These are phyloP conservation scores for Monosporozyma siamensis DNA, from an alignment of 805 yeast species.

Conservation along the genomic window DNA sequence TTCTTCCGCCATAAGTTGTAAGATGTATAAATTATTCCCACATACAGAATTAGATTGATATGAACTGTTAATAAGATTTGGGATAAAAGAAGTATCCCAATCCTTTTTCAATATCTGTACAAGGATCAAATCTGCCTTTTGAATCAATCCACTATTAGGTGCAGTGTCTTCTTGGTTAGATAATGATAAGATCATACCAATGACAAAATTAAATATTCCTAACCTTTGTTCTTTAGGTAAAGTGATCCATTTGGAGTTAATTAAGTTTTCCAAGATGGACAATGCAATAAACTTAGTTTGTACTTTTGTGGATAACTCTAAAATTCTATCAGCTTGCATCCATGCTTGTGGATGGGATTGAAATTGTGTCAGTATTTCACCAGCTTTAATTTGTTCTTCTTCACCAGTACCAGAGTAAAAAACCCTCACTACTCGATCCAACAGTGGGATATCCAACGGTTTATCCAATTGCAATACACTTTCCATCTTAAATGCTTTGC, in stretches of 20 bases:
- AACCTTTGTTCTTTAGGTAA: constrained; percentile 76
- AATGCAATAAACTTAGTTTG: constrained; percentile 88
- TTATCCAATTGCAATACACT: constrained; percentile 70
- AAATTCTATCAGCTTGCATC: constrained; percentile 81
- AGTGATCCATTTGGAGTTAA: constrained; percentile 84
- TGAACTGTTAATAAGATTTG: constrained; percentile 78
- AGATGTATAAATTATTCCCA: constrained; percentile 89
- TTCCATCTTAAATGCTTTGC: constrained; percentile 31
- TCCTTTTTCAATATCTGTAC: constrained; percentile 92
- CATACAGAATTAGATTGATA: constrained; percentile 82
- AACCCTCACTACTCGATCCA: constrained; percentile 76
- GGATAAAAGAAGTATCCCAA: constrained; percentile 93
- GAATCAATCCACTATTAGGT: constrained; percentile 56
- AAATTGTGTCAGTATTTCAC: constrained; percentile 60
- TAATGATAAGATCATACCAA: constrained; percentile 81
- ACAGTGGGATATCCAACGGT: constrained; percentile 65
- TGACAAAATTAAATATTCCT: constrained; percentile 87
- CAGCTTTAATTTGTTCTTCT: constrained; percentile 58
- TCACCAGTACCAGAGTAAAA: constrained; percentile 70
- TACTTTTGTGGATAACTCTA: constrained; percentile 62
- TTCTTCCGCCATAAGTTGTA: constrained; percentile 81
- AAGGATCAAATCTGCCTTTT: constrained; percentile 84
- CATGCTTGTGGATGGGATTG: constrained; percentile 90
- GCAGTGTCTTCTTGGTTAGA: constrained; percentile 59
- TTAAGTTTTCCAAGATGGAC: constrained; percentile 77